These are phyloP conservation scores for Solanum clarkiae DNA, from an alignment of 257 asterid species.

Conservation along the genomic window DNA sequence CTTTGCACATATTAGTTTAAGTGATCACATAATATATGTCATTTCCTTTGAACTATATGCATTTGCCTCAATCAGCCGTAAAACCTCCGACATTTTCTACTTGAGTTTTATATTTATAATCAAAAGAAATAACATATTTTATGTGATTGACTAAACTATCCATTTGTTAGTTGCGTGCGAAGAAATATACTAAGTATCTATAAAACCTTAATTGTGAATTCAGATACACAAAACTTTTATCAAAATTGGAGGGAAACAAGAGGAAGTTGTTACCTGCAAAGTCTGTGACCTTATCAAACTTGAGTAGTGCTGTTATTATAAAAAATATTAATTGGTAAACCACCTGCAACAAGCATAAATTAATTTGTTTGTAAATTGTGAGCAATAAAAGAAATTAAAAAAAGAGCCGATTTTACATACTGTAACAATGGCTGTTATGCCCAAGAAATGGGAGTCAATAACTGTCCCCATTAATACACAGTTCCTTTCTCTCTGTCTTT, in stretches of 20 bases:
- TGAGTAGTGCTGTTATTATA: slow-evolving; percentile 74
- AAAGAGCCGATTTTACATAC: slow-evolving; percentile 18
- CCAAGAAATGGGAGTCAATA: slow-evolving; percentile 81
- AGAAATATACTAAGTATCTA: too few species aligned
- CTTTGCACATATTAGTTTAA: background rate
- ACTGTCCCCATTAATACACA: slow-evolving; percentile 51
- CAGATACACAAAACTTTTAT: background rate
- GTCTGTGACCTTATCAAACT: slow-evolving; percentile 87
- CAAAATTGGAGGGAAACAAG: background rate
- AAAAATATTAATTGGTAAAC: slow-evolving; percentile 78
- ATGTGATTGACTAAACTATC: too few species aligned
- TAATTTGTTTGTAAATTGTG: background rate
- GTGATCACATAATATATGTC: background rate
- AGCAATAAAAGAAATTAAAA: background rate
- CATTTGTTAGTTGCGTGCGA: too few species aligned
- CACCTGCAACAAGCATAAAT: slow-evolving; percentile 42
- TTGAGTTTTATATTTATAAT: too few species aligned
- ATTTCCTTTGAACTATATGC: background rate
- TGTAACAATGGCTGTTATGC: slow-evolving; percentile 87
- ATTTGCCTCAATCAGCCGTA: background rate
- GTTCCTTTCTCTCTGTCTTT: background rate
- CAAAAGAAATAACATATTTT: too few species aligned
- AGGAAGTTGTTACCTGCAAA: slow-evolving; percentile 52
- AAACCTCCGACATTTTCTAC: background rate
- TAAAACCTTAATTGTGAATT: background rate